Base-by-base conservation (phyloP, 495 filamentous ascomycete genomes). In the Xylaria curta region DNA sequence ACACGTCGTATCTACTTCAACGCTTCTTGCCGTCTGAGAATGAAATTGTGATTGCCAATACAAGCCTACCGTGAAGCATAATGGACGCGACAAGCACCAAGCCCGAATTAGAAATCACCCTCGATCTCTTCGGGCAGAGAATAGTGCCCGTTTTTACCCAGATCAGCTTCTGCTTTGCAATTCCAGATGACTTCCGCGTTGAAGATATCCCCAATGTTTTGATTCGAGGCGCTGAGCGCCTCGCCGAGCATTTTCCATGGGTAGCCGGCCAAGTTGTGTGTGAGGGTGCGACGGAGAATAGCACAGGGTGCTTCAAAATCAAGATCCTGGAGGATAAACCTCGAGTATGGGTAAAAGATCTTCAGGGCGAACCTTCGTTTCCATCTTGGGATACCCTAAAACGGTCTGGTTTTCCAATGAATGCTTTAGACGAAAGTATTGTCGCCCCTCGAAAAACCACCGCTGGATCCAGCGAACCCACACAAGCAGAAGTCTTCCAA, bases 211-310 rank as follows among this genome's bases (percentile, higher is more conserved):
- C 40, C 8, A 24, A 12, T 33, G 6, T 47, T 33, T 47, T 64
- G 19, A 28, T 1, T 19, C 61, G 26, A 12, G 61, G 61, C 9
- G 38, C 61, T n/a, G 21, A 74, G 36, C 13, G 68, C 8, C 73
- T 81, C 8, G 66, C 74, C 12, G 42, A 72, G 13, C 77, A 69
- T 61, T 87, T 89, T 71, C 88, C 88, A 21, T 89, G 87, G 87
- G 70, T 88, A 51, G 82, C 88, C 13, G 87, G 87, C 8, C 78
- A 87, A 46, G 83, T 89, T n/a, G 73, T 87, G 47, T 80, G 82
- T 9, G 81, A 87, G 62, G 80, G 76, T 15, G 75, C 74, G 12
- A 62, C 74, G 26, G 74, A 78, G 47, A 77, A 73, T 33, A 76
- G 79, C 44, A 79, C 84, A 6, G 84, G 81, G n/a, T 64, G 76